Base-by-base conservation (phyloP, 2,329 filamentous ascomycete species). In the Pestalotiopsis fici region DNA sequence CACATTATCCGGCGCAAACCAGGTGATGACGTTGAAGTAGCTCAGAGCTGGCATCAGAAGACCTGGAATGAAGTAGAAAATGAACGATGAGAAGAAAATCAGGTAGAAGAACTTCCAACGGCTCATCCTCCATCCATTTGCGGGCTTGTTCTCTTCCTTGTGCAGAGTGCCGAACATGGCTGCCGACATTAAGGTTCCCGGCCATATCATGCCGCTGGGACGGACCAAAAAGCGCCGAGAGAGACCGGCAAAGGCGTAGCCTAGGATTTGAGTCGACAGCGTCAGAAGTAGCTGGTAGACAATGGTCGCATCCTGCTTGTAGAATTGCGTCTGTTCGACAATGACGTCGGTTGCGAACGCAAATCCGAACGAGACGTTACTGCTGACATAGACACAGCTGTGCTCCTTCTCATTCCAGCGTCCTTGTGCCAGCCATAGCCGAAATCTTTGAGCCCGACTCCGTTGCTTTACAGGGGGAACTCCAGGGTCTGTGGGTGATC, bases 161-260 rank as follows among this genome's bases (percentile, higher is more conserved):
- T 97, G 94, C 62, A 97, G 84, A 0, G 93, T 95, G 3, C 90
- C 91, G 74, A 97, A 96, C 92, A 97, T 95, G 73, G 93, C 91
- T 0, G 93, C 93, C 23, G 93, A 95, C 86, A 95, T 94, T 62
- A 97, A 83, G 0, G 94, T 97, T 25, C 92, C 91, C 1, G 94
- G 94, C 94, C 94, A 97, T 60, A 97, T 94, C 92, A 97, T 97
- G 68, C 93, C 93, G 69, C 92, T 93, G 0, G 94, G 94, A 28
- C 93, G 89, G 31, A 97, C 93, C 4, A 97, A 85, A 76, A 94
- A 96, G 62, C 92, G 88, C 67, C 93, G 86, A 2, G 93, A 93
- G 56, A 97, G 83, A 2, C 94, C 94, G 62, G 94, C 94, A 76
- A 97, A 94, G 3, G 93, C 90, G 77, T 97, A 97, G 15, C 94